Base-by-base conservation (phyloP, 768 basidiomycete species). In the Pleurotus sapidus region DNA sequence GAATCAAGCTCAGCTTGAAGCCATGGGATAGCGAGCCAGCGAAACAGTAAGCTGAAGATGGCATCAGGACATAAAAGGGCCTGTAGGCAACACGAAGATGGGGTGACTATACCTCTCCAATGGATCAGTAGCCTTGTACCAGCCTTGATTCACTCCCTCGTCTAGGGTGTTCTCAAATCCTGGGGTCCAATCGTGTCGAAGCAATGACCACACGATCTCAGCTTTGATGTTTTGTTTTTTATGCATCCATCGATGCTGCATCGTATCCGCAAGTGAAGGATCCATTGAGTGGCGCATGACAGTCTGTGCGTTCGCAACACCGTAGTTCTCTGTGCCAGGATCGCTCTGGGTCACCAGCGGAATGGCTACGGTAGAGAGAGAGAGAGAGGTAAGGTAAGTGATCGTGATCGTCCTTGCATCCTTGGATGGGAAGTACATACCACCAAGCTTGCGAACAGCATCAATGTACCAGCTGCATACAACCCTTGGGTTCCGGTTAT, bases 261-360 rank as follows among this genome's bases (percentile, higher is more conserved):
- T 37, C 0, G 66, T 71, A 1, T 64, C 71, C 0, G 3, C 7
- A 0, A 77, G 60, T 0, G 60, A 27, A 0, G 71, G 66, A 51
- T 78, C 74, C 2, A 69, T 63, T 4, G 24, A 45, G 6, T 79
- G 79, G 1, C 71, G 67, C 0, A 77, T 62, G 4, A 61, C 27
- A 0, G 77, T 78, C 1, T 80, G 77, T 0, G 62, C 68, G 60
- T 80, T 78, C 6, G 78, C 80, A 40, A 78, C 67, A 3, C 72
- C 70, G 61, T 69, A 71, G 56, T 80, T 81, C 58, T 80, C 77
- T 0, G 67, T 61, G 0, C 77, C 78, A 2, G 64, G 73, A 63
- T 80, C 77, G 56, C 76, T 78, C 54, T 78, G 78, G 0, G 77
- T 77, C 0, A 75, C 55, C 0, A 79, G 56, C 3, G 78, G 74